These are phyloP conservation scores for Talaromyces thailandensis DNA, from an alignment of 495 filamentous ascomycete species.

Conservation along the genomic window DNA sequence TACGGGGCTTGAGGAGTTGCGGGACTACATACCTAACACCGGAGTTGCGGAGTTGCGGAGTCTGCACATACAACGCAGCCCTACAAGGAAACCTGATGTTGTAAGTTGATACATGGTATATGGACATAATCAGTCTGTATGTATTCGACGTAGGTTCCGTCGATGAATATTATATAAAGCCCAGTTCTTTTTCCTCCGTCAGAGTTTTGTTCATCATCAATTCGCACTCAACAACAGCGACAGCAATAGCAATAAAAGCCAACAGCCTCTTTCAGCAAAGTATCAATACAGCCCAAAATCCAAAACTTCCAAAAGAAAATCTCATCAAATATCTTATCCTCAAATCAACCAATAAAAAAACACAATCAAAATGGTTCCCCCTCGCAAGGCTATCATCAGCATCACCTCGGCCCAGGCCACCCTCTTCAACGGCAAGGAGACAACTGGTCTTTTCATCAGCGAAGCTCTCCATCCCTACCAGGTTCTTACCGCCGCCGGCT, in stretches of 20 bases:
- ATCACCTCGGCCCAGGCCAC: conserved; percentile 36
- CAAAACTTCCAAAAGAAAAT: not conserved
- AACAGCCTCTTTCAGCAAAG: too few relatives aligned
- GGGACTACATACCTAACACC: not conserved
- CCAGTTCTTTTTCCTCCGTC: too few relatives aligned
- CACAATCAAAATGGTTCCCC: conserved; percentile 23
- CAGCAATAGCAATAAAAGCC: too few relatives aligned
- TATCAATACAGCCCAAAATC: not conserved
- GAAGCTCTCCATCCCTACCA: conserved; percentile 43
- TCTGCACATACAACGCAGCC: not conserved
- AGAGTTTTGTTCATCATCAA: too few relatives aligned
- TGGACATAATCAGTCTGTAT: not conserved
- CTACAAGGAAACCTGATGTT: too few relatives aligned
- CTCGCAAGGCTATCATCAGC: conserved; percentile 35
- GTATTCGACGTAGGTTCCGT: too few relatives aligned
- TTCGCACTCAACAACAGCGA: too few relatives aligned
- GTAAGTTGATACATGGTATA: not conserved
- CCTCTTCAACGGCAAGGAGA: conserved; percentile 33
- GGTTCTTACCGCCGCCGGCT: conserved; percentile 32
- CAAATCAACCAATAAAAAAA: not conserved
- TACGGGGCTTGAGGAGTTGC: not conserved
- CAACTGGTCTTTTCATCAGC: conserved; percentile 30
- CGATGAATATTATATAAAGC: too few relatives aligned
- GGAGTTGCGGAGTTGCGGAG: conserved; percentile 8
- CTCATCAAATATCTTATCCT: not conserved